Percentiles rank a stretch among this genome's conserved stretches.
Conservation (phyloP, 805 yeast genomes). For the Candida sonorensis region DNA sequence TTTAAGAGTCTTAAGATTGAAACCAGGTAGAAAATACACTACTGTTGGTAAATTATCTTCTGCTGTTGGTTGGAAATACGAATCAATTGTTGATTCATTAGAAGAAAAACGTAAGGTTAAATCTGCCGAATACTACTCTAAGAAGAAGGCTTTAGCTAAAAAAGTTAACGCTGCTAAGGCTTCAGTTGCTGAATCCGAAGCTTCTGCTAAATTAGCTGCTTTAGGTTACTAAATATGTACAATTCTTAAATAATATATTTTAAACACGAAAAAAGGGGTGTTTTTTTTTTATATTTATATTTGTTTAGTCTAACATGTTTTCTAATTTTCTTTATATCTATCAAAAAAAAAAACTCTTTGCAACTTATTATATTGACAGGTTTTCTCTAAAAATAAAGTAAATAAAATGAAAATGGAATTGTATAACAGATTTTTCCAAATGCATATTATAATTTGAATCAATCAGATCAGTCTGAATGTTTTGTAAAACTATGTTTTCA, state of each 20-base stretch:
- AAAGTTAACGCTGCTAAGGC: slow-evolving; percentile 84
- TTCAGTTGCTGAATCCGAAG: slow-evolving; percentile 84
- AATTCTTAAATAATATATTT: slow-evolving; percentile 9
- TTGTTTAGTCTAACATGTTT: no score
- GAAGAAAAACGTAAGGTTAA: slow-evolving; percentile 99
- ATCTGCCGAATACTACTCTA: slow-evolving; percentile 98
- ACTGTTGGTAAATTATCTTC: slow-evolving; percentile 94
- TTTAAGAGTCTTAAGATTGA: slow-evolving; percentile 96
- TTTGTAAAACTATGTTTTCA: no score
- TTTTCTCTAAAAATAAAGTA: no score
- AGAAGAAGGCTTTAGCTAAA: slow-evolving; percentile 94
- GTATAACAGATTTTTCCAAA: no score
- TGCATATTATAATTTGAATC: no score
- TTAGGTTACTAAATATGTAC: slow-evolving; percentile 80
- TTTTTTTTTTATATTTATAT: no score
- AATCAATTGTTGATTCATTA: slow-evolving; percentile 92
- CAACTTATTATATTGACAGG: no score
- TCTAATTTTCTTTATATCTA: slow-evolving; percentile 2
- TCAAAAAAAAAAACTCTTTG: no score
- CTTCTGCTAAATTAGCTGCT: slow-evolving; percentile 88
- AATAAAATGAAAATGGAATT: no score
- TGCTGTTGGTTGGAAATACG: slow-evolving; percentile 99
- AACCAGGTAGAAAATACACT: slow-evolving; percentile 99
- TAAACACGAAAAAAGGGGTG: slow-evolving; percentile 16
- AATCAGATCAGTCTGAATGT: no score